These are phyloP conservation scores for Cytospora leucostoma DNA, from an alignment of 2,329 filamentous ascomycete species.

Conservation along the genomic window DNA sequence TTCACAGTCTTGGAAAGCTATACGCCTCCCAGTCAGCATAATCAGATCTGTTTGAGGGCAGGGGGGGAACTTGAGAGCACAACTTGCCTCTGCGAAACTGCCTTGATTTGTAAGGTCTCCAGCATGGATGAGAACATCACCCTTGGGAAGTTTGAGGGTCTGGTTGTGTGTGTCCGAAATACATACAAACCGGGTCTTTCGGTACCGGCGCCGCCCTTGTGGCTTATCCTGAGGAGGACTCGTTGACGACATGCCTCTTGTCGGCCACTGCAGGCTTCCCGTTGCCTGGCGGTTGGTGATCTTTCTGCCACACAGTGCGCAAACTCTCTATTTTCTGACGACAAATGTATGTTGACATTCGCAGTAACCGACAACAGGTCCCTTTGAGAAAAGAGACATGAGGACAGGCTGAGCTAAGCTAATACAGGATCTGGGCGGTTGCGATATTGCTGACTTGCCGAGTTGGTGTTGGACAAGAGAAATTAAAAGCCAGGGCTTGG, in stretches of 20 bases:
- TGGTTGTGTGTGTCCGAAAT: slow-evolving; percentile 77
- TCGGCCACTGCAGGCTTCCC: background rate
- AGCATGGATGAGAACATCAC: slow-evolving; percentile 75
- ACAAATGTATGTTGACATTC: background rate
- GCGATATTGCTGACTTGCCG: background rate
- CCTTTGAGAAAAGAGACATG: slow-evolving; percentile 9
- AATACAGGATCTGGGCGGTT: background rate
- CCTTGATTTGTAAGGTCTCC: slow-evolving; percentile 78
- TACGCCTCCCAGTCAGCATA: background rate
- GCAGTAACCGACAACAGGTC: background rate
- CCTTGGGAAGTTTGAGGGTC: slow-evolving; percentile 64
- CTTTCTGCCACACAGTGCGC: slow-evolving; percentile 10
- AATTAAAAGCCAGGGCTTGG: background rate
- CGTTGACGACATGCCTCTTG: slow-evolving; percentile 11
- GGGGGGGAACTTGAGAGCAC: background rate
- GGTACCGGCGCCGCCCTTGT: slow-evolving; percentile 30
- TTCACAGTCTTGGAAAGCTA: slow-evolving; percentile 60
- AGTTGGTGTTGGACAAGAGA: background rate
- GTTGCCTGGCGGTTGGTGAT: background rate
- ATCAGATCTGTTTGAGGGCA: too few species aligned
- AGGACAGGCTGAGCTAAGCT: background rate
- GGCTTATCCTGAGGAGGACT: background rate
- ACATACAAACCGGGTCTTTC: slow-evolving; percentile 68
- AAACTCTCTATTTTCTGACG: background rate
- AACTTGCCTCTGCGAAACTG: slow-evolving; percentile 52